A percentile compares a stretch with the other conserved stretches of the same genome.
Evolutionary conservation across 2,329 filamentous ascomycete genomes (phyloP).

Genomic region (Pseudopyricularia javanii): DNA sequence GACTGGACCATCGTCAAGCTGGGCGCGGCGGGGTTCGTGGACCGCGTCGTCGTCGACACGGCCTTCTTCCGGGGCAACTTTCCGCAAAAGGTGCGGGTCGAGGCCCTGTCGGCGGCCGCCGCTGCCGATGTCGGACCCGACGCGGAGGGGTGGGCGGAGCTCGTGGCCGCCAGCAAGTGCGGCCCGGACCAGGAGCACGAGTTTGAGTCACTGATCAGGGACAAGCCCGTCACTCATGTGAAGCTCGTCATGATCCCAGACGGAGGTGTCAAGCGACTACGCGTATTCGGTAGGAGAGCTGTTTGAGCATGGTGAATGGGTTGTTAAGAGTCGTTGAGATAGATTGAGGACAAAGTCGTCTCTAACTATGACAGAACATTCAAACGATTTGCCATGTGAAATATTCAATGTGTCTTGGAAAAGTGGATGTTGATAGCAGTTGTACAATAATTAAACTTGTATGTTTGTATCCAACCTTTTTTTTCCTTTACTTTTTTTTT

Average conservation of each 20-base stretch:
- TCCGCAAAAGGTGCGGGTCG: conserved; percentile 61
- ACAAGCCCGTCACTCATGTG: conserved; percentile 61
- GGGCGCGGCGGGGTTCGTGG: conserved; percentile 51
- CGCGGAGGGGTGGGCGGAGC: conserved; percentile 50
- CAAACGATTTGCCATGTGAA: no score
- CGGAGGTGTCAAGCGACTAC: conserved; percentile 79
- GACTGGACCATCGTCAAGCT: conserved; percentile 75
- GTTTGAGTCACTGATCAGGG: conserved; percentile 42
- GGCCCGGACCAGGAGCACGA: conserved; percentile 63
- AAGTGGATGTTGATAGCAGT: no score
- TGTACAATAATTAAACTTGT: no score
- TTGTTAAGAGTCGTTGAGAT: no score
- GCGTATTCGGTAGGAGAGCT: conserved; percentile 58
- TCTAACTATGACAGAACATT: no score
- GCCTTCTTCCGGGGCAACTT: conserved; percentile 78
- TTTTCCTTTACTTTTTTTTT: no score
- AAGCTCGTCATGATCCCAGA: conserved; percentile 92
- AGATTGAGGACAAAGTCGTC: no score
- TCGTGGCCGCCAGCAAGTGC: conserved; percentile 55
- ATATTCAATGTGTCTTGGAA: no score
- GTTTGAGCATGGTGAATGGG: no score
- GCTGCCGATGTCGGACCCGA: conserved; percentile 40
- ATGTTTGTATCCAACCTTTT: no score
- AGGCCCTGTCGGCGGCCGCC: conserved; percentile 44
- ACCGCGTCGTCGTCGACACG: conserved; percentile 63